Evolutionary conservation across 208 protist genomes (phyloP), one percentile per base, ranked within the genome.

Genomic region (Crithidia fasciculata): DNA sequence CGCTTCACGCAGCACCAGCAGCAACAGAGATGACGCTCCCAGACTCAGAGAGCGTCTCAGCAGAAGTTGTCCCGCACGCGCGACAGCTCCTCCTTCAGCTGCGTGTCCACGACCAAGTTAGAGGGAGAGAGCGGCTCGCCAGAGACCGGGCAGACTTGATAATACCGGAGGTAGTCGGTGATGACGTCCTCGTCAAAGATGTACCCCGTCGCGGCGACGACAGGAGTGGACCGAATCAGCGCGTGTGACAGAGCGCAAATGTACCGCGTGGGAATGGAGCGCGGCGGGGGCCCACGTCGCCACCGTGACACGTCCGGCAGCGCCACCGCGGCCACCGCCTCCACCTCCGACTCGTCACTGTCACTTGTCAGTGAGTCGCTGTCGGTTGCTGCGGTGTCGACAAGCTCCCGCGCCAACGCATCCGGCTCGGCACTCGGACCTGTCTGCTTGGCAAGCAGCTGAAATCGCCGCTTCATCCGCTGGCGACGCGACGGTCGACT

Each of bases 201-300:
- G 70, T 82, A 80, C 10, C 85, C 85, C 13, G 83, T 74, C n/a
- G 85, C 71, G 0, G 85, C 81, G 37, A 90, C 12, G 19, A 85
- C 76, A 7, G 85, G 85, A 13, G 49, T 37, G 4, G 70, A 78
- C 5, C 56, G 68, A 43, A 90, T 87, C 18, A 90, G 37, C 4
- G 77, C 55, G 13, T 78, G 67, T 13, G 82, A 85, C 18, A 90
- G 79, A 5, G 73, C 71, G 50, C 85, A 90, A 40, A 85, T 54
- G 62, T 90, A 90, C 13, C 75, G 81, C 28, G 19, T n/a, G 10
- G 85, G 85, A 6, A 87, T 71, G 3, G 77, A 73, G 5, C 44
- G 58, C 18, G 73, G 73, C 13, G 82, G 71, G 2, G 76, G 60
- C n/a, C 71, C 66, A 39, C 53, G 55, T 18, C 80, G 83, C 83